Evolutionary conservation across 208 protist genomes (phyloP), one percentile per base, ranked within the genome.

Genomic region (Crithidia brevicula): DNA sequence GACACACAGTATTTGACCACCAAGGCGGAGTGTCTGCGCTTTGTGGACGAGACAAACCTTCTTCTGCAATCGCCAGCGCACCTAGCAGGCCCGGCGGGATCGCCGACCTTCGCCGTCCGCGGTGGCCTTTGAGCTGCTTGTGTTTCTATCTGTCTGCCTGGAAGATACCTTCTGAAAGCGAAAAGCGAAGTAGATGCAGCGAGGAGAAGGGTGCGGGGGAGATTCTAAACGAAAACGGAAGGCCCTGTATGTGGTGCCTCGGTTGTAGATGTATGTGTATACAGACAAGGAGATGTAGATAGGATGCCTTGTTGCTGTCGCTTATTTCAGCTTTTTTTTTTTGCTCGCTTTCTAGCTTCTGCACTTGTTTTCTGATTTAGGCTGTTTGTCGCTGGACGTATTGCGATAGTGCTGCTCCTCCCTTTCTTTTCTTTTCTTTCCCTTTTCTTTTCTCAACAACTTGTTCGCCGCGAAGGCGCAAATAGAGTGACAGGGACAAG

Each of bases 1-100:
- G 93, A 97, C 43, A 93, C 88, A 40, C 88, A 95, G 68, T 97
- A 95, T 59, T 47, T 91, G 16, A 50, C 57, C 16, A 81, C 75
- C 43, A 97, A 97, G 77, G 91, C 88, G 13, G 85, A 92, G 43
- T 97, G 89, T 50, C 62, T 97, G 45, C 83, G 86, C 43, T 64
- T 94, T 40, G 77, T 94, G 22, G 92, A 97, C 31, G 92, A 97
- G 43, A 82, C 88, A 28, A 97, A 97, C 62, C 34, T 92, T 23
- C 52, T 88, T 30, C 64, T 95, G 45, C 91, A 94, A 67, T 81
- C 92, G 42, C 85, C 81, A 1, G 69, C 79, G 11, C 79, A 73
- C 23, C 50, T 74, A 40, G 62, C 53, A 4, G 79, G 76, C 22
- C 16, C 62, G 27, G 40, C 36, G 6, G 61, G 65, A 9, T 58